Evolutionary conservation across 257 asterid genomes (phyloP), one percentile per base, ranked within the genome.

Genomic region (Cruciata laevipes): DNA sequence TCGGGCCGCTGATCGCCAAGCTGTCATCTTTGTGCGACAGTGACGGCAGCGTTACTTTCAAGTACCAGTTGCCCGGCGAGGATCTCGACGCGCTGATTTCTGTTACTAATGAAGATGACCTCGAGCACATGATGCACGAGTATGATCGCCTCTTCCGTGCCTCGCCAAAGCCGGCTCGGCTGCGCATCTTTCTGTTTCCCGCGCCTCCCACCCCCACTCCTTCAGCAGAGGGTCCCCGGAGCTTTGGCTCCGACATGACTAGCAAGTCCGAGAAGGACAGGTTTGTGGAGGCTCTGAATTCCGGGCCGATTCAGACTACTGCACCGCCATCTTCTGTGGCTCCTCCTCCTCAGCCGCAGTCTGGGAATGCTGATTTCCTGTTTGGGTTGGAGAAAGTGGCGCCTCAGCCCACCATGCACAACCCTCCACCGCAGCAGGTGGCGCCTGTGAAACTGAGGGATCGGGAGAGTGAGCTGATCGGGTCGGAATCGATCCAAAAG

Each of bases 11-110:
- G 20, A 73, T 85, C 30, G 47, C 84, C 12, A 94, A 87, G 79
- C 89, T 94, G 24, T 71, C 85, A 53, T 77, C 87, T 10, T 66
- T 88, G 51, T 84, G 89, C 37, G 96, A 94, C 4, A 62, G 62
- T 17, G 97, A 85, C 6, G 17, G 14, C 51, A 71, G 67, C 33
- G 83, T 86, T 3, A 83, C 95, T 47, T 88, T 94, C 33, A 94
- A 94, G 78, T 94, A 94, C 65, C 99, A 94, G 78, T 61, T 94
- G 20, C 99, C 97, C 1, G 99, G 96, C 4, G 99, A 94, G 55
- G 99, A 94, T 79, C 91, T 94, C 37, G 99, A 94, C 69, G 95
- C 99, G 0, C 73, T 94, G 83, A 94, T 94, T 57, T 90, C 99
- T 0, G 99, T 94, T 40, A 90, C 97, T 16, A 88, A 74, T 70